Conservation (phyloP, 1,284 basidiomycete species). For the Dichomitus squalens region DNA sequence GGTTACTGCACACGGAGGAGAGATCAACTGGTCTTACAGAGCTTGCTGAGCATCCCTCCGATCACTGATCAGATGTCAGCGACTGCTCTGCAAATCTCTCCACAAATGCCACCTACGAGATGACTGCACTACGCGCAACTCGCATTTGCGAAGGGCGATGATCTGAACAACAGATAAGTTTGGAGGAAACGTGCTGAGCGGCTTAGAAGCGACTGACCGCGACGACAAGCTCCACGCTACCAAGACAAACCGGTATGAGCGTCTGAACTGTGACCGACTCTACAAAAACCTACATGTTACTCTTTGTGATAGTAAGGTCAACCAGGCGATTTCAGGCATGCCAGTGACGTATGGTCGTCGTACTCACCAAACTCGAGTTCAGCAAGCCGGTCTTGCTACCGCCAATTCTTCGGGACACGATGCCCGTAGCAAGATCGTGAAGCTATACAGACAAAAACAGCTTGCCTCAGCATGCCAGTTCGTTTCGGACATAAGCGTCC, state of each 20-base stretch:
- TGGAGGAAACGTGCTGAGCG: not conserved
- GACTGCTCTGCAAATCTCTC: not conserved
- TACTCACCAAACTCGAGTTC: slow-evolving; percentile 76
- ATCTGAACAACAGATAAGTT: slow-evolving; percentile 46
- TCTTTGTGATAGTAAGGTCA: slow-evolving; percentile 39
- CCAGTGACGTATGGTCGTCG: not conserved
- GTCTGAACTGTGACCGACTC: not conserved
- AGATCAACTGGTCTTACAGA: slow-evolving; percentile 47
- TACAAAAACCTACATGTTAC: slow-evolving; percentile 58
- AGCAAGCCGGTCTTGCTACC: slow-evolving; percentile 79
- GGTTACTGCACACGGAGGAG: not conserved
- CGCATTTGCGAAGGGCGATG: slow-evolving; percentile 80
- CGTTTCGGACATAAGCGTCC: too few relatives aligned
- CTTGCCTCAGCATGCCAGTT: not conserved
- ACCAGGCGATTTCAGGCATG: slow-evolving; percentile 11
- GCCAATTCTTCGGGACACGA: slow-evolving; percentile 74
- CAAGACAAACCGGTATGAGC: not conserved
- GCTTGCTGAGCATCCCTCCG: slow-evolving; percentile 79
- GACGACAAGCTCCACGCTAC: slow-evolving; percentile 73
- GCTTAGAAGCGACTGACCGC: slow-evolving; percentile 49
- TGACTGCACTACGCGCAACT: slow-evolving; percentile 84
- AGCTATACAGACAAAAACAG: slow-evolving; percentile 43
- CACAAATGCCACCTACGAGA: slow-evolving; percentile 40
- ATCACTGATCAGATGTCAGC: slow-evolving; percentile 51
- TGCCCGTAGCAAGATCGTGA: slow-evolving; percentile 79